phyloP scores from a whole-genome alignment of 2,329 filamentous ascomycete species.

The Colletotrichum melonis region DNA sequence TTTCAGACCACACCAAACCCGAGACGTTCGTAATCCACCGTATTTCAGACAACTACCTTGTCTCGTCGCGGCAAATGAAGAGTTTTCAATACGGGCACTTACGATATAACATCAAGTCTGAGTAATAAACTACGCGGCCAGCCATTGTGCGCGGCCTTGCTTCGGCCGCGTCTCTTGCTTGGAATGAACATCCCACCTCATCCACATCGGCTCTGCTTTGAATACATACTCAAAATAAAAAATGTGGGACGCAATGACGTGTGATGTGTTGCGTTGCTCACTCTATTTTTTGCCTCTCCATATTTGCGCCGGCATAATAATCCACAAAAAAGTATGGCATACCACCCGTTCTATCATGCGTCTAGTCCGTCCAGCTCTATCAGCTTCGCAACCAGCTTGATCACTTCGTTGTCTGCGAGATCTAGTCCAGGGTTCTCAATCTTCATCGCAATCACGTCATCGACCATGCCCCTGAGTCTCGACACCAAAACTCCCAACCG shows the following conservation, averaged over 20 bases:
- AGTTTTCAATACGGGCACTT: not conserved
- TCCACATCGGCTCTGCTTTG: not conserved
- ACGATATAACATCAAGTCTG: not conserved
- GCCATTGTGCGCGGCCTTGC: not conserved
- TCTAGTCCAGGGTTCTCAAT: conserved; percentile 79
- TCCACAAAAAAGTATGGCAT: not conserved
- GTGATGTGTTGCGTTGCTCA: not conserved
- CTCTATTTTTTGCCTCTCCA: conserved; percentile 3
- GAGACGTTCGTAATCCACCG: not conserved
- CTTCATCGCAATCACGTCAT: conserved; percentile 83
- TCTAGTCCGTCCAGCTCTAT: conserved; percentile 93
- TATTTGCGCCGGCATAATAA: not conserved
- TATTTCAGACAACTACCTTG: not conserved
- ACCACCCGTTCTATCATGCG: conserved; percentile 50
- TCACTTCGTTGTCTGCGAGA: conserved; percentile 72
- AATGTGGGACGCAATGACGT: not conserved
- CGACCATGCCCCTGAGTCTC: conserved; percentile 85
- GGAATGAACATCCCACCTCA: too few relatives aligned
- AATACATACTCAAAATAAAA: not conserved
- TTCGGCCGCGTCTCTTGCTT: not conserved
- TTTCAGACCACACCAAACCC: not conserved
- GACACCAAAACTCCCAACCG: conserved; percentile 91
- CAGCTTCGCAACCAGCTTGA: conserved; percentile 81
- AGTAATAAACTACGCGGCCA: not conserved
- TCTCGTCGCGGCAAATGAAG: not conserved